These are phyloP conservation scores for Stylosanthes scabra DNA, from an alignment of 331 rosid species.

Conservation along the genomic window DNA sequence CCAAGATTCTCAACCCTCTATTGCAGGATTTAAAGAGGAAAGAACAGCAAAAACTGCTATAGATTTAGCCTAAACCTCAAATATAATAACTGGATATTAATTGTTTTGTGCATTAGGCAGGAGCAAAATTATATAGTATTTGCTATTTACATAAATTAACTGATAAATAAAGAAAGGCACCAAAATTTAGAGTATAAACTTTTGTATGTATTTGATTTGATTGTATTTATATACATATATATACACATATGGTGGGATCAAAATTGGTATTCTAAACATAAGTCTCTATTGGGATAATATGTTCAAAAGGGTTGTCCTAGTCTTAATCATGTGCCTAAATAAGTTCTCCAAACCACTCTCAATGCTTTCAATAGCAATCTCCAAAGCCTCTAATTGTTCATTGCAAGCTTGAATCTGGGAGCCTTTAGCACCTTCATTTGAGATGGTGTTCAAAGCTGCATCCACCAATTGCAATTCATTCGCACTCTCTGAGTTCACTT, in stretches of 20 bases:
- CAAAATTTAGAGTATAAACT: no score
- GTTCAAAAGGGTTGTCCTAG: conserved; percentile 69
- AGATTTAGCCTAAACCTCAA: no score
- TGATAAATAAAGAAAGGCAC: no score
- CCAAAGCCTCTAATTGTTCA: conserved; percentile 55
- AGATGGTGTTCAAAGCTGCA: conserved; percentile 35
- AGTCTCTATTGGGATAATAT: background rate
- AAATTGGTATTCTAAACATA: no score
- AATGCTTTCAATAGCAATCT: conserved; percentile 52
- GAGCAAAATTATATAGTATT: no score
- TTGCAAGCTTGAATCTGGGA: conserved; percentile 44
- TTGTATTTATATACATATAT: no score
- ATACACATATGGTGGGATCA: no score
- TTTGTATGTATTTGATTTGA: no score
- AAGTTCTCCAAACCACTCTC: conserved; percentile 62
- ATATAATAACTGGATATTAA: no score
- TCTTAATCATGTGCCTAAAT: conserved; percentile 62
- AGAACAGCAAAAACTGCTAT: no score
- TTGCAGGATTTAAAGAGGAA: conserved; percentile 21
- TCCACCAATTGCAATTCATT: conserved; percentile 60
- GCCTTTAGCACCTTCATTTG: conserved; percentile 23
- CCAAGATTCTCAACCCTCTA: conserved; percentile 35
- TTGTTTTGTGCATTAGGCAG: no score
- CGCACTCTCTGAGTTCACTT: conserved; percentile 31
- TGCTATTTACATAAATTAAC: no score